Conservation (phyloP, 345 rosid species). For the Aegle marmelos region DNA sequence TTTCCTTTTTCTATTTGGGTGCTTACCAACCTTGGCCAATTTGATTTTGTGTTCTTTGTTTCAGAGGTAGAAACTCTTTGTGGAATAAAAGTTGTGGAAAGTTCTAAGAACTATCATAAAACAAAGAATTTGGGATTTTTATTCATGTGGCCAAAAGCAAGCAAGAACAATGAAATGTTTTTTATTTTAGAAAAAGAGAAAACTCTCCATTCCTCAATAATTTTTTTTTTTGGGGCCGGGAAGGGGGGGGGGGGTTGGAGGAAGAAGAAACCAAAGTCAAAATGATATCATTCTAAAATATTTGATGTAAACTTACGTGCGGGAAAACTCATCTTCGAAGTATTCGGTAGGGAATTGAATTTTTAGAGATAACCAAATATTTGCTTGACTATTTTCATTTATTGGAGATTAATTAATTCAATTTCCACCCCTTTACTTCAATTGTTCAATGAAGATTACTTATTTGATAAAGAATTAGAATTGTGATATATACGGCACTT, state of each 20-base stretch:
- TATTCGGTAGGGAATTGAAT: not conserved
- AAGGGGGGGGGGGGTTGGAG: too few relatives aligned
- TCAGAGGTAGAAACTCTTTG: not conserved
- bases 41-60: not conserved
- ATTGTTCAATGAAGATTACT: too few relatives aligned
- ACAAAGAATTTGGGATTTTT: not conserved
- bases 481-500: too few relatives aligned
- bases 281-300: not conserved
- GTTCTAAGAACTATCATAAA: not conserved
- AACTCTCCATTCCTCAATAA: too few relatives aligned
- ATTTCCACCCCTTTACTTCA: too few relatives aligned
- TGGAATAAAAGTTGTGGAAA: not conserved
- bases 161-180: not conserved
- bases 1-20: not conserved
- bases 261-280: too few relatives aligned
- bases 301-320: not conserved
- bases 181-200: too few relatives aligned
- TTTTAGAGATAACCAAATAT: not conserved
- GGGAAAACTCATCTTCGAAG: not conserved
- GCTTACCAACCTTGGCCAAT: not conserved
- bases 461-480: too few relatives aligned
- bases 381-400: not conserved
- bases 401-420: not conserved
- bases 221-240: too few relatives aligned
- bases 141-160: not conserved